phyloP scores from a whole-genome alignment of 768 basidiomycete species.

The Phylloporus arenicola region DNA sequence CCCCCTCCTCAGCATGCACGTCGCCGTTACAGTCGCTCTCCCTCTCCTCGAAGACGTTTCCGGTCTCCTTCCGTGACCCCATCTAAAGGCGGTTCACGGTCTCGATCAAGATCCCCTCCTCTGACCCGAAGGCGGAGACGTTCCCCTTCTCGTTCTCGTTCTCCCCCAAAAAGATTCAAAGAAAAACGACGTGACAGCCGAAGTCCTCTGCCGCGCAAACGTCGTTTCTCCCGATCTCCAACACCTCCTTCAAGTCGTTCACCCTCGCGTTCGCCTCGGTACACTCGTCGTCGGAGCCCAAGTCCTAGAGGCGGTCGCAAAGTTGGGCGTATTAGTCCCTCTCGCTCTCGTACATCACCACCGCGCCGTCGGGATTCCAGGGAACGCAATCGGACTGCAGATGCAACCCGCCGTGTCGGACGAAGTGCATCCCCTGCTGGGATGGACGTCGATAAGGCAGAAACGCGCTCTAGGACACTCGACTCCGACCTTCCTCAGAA shows the following conservation, averaged over 20 bases:
- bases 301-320: conserved; percentile 32
- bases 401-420: conserved; percentile 17
- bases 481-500: conserved; percentile 30
- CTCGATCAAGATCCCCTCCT: conserved; percentile 41
- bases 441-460: conserved; percentile 24
- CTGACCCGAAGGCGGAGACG: conserved; percentile 36
- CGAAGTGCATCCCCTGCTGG: conserved; percentile 23
- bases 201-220: conserved; percentile 32
- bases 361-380: conserved; percentile 29
- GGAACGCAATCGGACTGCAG: conserved; percentile 18
- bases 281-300: conserved; percentile 42
- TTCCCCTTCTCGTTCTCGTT: conserved; percentile 26
- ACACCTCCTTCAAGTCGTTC: conserved; percentile 46
- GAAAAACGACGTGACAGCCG: conserved; percentile 28
- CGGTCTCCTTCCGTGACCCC: conserved; percentile 33
- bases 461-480: conserved; percentile 18
- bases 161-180: conserved; percentile 25
- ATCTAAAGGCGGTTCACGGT: conserved; percentile 34
- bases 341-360: conserved; percentile 34
- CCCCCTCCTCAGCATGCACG: conserved; percentile 20
- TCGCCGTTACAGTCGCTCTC: conserved; percentile 26
- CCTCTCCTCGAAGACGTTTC: conserved; percentile 21
- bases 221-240: conserved; percentile 43
- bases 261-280: conserved; percentile 30
- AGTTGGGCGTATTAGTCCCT: conserved; percentile 24